A percentile compares a stretch with the other conserved stretches of the same genome.
These are phyloP conservation scores for Backusella circina DNA, from an alignment of 192 early-diverging fungal genomes.

Conservation along the genomic window DNA sequence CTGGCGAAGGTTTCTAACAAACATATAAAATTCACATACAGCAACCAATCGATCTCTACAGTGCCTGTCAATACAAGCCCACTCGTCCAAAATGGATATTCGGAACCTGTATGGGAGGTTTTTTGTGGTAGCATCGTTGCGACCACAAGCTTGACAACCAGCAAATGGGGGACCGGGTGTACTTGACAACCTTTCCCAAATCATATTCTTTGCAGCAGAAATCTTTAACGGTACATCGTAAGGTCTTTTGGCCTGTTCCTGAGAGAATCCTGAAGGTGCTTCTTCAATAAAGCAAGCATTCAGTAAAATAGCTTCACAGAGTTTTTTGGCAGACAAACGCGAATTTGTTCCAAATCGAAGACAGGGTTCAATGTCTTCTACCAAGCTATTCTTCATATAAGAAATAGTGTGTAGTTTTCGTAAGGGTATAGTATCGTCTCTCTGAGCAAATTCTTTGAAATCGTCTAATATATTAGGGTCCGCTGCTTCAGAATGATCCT, in stretches of 20 bases:
- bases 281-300: slow-evolving; percentile 90
- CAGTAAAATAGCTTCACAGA: slow-evolving; percentile 81
- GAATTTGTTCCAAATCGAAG: slow-evolving; percentile 90
- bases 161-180: slow-evolving; percentile 26
- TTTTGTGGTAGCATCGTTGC: slow-evolving; percentile 28
- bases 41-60: slow-evolving; percentile 92
- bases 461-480: slow-evolving; percentile 79
- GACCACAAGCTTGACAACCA: slow-evolving; percentile 53
- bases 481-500: slow-evolving; percentile 31
- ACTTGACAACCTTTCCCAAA: slow-evolving; percentile 49
- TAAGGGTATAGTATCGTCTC: slow-evolving; percentile 59
- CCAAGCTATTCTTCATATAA: slow-evolving; percentile 84
- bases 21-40: slow-evolving; percentile 92
- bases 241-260: slow-evolving; percentile 38
- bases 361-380: slow-evolving; percentile 91
- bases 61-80: slow-evolving; percentile 71
- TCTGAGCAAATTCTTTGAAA: slow-evolving; percentile 83
- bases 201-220: slow-evolving; percentile 44
- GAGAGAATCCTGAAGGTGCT: slow-evolving; percentile 47
- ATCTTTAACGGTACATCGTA: slow-evolving; percentile 44
- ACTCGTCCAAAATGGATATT: slow-evolving; percentile 64
- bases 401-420: slow-evolving; percentile 71
- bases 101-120: slow-evolving; percentile 62
- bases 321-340: slow-evolving; percentile 79
- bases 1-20: slow-evolving; percentile 84